Base-by-base conservation (phyloP, 2,329 filamentous ascomycete species). In the Samsoniella hepiali region DNA sequence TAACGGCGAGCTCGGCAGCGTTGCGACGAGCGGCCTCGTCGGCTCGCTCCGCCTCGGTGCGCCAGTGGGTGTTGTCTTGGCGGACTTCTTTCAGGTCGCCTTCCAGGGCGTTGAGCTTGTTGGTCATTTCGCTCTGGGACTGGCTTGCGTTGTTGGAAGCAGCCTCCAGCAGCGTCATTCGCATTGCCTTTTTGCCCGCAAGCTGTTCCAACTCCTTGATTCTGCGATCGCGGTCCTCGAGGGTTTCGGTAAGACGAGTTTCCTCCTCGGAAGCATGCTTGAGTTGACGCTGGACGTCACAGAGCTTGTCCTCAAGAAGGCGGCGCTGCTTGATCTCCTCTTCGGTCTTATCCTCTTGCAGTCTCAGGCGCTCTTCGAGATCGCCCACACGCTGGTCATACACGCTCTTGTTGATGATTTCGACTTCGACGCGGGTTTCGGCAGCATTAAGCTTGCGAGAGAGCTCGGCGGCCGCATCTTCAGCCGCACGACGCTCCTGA, bases 181-280 rank as follows among this genome's bases (percentile, higher is more conserved):
- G 86, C 82, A 88, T 87, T 1, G 79, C 75, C 29, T 77, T 80
- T 72, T 88, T 83, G 70, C 78, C 80, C 58, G 79, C 77, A 7
- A 78, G 71, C 64, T 87, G 81, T 70, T 90, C 86, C 53, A 86
- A 73, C 29, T 77, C 74, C 73, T 84, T 87, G 65, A 91, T 80
- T 73, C 84, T 86, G 59, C 85, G 80, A n/a, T 91, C 85, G 68
- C 85, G 88, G 69, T 92, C 88, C 49, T 91, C 88, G 55, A 89
- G 77, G 45, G 85, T 82, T 64, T 88, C 83, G 32, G 87, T 82
- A 5, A 93, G 82, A 61, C 88, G 84, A 67, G 83, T 83, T 67
- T 90, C 88, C 71, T 93, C 89, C 71, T 91, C 88, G n/a, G 89
- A 85, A 5, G 89, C 84, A 66, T 87, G 83, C 64, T 86, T 84